Conservation (phyloP, 202 grass and related monocot species). For the Miscanthus sacchariflorus region DNA sequence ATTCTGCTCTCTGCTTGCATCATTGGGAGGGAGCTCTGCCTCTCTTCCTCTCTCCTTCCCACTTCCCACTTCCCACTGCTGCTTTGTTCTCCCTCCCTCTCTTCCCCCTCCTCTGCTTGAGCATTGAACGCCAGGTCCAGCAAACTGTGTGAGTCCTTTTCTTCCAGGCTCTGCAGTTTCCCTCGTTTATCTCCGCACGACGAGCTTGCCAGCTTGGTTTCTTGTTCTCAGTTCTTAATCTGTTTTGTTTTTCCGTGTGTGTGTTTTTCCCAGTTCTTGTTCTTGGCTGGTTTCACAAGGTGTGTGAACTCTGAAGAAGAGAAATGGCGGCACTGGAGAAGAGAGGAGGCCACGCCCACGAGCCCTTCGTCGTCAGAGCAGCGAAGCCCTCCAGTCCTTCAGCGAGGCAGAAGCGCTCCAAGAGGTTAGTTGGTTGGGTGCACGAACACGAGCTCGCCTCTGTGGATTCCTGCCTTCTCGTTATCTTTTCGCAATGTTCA, state of each 20-base stretch:
- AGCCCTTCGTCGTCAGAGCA: slow-evolving; percentile 47
- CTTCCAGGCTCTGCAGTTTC: slow-evolving; percentile 4
- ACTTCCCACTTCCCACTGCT: background rate
- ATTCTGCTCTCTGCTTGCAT: slow-evolving; percentile 51
- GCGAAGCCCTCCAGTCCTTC: slow-evolving; percentile 42
- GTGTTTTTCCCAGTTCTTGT: slow-evolving; percentile 35
- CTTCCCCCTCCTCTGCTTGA: background rate
- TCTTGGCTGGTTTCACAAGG: slow-evolving; percentile 15
- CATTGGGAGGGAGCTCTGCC: slow-evolving; percentile 38
- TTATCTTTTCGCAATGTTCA: background rate
- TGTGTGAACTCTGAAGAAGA: slow-evolving; percentile 24
- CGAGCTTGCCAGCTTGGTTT: no score
- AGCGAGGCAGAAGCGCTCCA: slow-evolving; percentile 64
- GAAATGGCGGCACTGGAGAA: slow-evolving; percentile 57
- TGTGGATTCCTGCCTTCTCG: background rate
- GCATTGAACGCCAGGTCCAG: slow-evolving; percentile 21
- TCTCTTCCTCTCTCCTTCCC: background rate
- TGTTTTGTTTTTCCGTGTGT: slow-evolving; percentile 15
- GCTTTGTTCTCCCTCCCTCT: background rate
- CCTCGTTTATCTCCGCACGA: background rate
- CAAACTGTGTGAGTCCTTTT: slow-evolving; percentile 52
- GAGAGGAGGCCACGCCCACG: slow-evolving; percentile 54
- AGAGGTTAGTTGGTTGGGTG: slow-evolving; percentile 54
- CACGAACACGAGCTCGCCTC: slow-evolving; percentile 13
- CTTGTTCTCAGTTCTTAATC: slow-evolving; percentile 38